Base-by-base conservation (phyloP, 106 monocot species). In the Allium sativum region DNA sequence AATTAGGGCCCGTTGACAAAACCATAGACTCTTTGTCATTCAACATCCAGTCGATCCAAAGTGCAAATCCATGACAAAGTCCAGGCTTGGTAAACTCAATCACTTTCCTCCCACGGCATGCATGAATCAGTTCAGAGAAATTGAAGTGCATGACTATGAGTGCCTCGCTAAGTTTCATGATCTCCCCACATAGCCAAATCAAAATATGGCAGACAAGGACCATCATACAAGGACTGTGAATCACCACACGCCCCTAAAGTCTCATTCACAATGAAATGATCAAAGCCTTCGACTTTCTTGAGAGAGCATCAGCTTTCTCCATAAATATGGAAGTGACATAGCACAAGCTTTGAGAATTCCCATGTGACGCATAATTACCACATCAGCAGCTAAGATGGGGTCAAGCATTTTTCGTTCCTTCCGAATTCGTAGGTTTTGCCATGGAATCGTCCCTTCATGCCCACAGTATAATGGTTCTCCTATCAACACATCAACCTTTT, bases 1-100 rank as follows among this genome's bases (percentile, higher is more conserved):
- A 47, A 91, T 87, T 87, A 84, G 96, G 96, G 22, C 91, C 91
- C 18, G 91, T 91, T 12, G 80, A 76, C 63, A 98, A 60, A 58
- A 77, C 14, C 54, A 72, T 74, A 55, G 87, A 80, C 20, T 72
- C 76, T 18, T 52, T 70, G 48, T 82, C 76, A 64, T 91, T 78
- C 8, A 98, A 47, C 17, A 87, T 73, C 96, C 96, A 98, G 65
- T 98, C 96, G 19, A 98, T 91, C 96, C 96, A 98, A 59, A 98
- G 68, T 3, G 72, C 96, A 76, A 98, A 88, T 53, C 96, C 96
- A 74, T 98, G 96, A 68, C 96, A 98, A 19, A 76, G 14, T 62
- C 96, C 96, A 2, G 65, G 40, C 4, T 69, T 70, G 9, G 60
- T 71, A 73, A 98, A 91, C 13, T 61, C 53, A 55, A 90, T 74